Percentiles rank a stretch among this genome's conserved stretches.
Evolutionary conservation across 345 rosid genomes (phyloP).

Genomic region (Eucalyptus albens): DNA sequence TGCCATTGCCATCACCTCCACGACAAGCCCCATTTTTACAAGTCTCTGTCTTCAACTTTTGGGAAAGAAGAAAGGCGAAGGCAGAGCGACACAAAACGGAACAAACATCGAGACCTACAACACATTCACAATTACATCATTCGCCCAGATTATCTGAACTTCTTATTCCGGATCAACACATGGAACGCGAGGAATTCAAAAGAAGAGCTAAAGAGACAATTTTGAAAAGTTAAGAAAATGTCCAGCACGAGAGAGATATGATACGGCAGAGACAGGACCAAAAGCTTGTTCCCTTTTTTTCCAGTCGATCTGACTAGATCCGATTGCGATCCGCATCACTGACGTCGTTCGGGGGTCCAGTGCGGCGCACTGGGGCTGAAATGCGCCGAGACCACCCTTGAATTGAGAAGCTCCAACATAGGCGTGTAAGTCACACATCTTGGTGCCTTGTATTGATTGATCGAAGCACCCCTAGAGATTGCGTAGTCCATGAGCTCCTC

Average conservation of each 20-base stretch:
- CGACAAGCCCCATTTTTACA: neutral
- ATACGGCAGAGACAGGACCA: neutral
- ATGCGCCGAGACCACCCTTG: conserved; percentile 47
- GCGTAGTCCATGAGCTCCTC: conserved; percentile 92
- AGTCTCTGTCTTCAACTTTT: neutral
- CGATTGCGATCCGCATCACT: neutral
- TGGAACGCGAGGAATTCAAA: neutral
- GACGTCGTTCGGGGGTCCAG: conserved; percentile 56
- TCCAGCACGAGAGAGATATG: neutral
- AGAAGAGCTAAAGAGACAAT: neutral
- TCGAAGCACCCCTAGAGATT: conserved; percentile 83
- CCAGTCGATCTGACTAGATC: neutral
- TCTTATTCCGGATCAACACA: neutral
- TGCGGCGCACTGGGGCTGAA: conserved; percentile 59
- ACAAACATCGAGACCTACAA: neutral
- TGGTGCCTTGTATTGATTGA: conserved; percentile 86
- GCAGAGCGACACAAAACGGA: neutral
- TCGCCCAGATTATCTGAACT: neutral
- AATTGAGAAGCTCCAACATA: conserved; percentile 66
- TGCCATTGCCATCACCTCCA: neutral
- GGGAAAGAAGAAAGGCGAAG: neutral
- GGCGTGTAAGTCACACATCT: conserved; percentile 76
- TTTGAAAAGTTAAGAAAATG: neutral
- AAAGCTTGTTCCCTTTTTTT: neutral
- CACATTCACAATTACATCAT: neutral